Conservation (phyloP, 148 eudicot species). For the Vaccinium darrowii region DNA sequence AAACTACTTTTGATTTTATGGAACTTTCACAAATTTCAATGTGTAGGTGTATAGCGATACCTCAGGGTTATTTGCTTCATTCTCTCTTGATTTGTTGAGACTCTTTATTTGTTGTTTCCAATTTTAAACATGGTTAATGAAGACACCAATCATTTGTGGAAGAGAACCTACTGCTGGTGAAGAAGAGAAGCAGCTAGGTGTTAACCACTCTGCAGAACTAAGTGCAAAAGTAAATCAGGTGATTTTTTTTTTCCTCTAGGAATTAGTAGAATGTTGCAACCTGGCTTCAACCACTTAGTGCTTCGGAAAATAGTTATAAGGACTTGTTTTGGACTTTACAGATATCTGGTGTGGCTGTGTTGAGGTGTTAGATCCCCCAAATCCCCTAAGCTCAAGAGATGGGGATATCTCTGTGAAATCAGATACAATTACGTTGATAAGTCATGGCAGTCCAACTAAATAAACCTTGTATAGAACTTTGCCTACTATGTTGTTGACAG, state of each 20-base stretch:
- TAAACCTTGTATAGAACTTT: not conserved
- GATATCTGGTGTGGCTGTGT: not conserved
- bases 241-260: constrained; percentile 16
- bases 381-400: not conserved
- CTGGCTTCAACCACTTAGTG: not conserved
- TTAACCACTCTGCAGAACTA: constrained; percentile 77
- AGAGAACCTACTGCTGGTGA: constrained; percentile 88
- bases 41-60: not conserved
- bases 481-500: too few relatives aligned
- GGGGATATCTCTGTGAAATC: not conserved
- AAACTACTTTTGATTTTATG: not conserved
- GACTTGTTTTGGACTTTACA: too few relatives aligned
- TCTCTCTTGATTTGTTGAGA: not conserved
- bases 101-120: constrained; percentile 1
- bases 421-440: not conserved
- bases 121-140: constrained; percentile 20
- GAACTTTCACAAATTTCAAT: not conserved
- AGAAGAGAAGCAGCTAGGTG: constrained; percentile 65
- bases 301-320: not conserved
- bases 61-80: not conserved
- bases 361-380: not conserved
- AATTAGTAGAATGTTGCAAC: not conserved
- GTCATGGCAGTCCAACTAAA: not conserved
- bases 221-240: constrained; percentile 98
- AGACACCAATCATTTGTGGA: constrained; percentile 82